Base-by-base conservation (phyloP, 208 protist genomes). In the Paratrypanosoma confusum region DNA sequence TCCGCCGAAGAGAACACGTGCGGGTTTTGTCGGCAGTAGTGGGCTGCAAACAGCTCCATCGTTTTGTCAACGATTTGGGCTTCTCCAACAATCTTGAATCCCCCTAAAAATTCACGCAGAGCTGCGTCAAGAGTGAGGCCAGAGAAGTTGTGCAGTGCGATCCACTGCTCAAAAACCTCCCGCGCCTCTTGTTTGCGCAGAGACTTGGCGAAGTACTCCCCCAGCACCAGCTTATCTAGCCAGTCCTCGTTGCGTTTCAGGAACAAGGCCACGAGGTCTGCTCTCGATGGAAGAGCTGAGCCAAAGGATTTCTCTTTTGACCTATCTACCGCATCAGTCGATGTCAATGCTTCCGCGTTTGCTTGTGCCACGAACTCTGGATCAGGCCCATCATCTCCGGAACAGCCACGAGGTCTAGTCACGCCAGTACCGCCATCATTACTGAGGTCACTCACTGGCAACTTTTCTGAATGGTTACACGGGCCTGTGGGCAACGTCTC, bases 21-120 rank as follows among this genome's bases (percentile, higher is more conserved):
- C 13, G 75, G 76, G 57, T 93, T 86, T 32, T 88, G 71, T 11
- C 61, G 61, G 53, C 63, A 90, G 58, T 86, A 93, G 42, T 90
- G 76, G 18, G 70, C 59, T 3, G 84, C 79, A 51, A 93, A 93
- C 14, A 88, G 52, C 57, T 93, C 77, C 84, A 93, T 89, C 18
- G 80, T 93, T 26, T 70, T 72, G 34, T 90, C 80, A 36, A 90
- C 80, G 18, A 89, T 70, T 41, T 87, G 74, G 23, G 77, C 80
- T 59, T 89, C 77, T 5, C 79, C 80, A 10, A 88, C 55, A 22
- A 90, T 58, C 50, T 89, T 89, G 51, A 93, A 90, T 7, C 75
- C 80, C 14, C 77, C 80, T 3, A 93, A 68, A 54, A 89, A 93
- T 14, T 77, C 52, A 10, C 84, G 58, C 29, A 93, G 60, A 5